phyloP scores from a whole-genome alignment of 2,329 filamentous ascomycete genomes.

The Talaromyces sp. region DNA sequence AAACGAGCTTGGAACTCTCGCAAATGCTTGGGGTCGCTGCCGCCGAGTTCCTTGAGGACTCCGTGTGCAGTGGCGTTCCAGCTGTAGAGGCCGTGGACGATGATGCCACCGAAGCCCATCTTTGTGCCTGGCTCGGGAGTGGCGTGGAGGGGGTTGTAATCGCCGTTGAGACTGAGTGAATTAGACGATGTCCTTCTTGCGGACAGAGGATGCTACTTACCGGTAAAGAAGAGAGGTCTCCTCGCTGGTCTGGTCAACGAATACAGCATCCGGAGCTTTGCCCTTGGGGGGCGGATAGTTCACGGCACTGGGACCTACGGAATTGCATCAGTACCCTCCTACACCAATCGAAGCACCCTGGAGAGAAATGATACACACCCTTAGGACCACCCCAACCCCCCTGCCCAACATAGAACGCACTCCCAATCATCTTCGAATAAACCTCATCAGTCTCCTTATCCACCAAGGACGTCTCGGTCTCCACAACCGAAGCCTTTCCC shows the following conservation, averaged over 20 bases:
- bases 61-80: conserved; percentile 78
- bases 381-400: conserved; percentile 86
- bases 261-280: conserved; percentile 65
- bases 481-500: conserved; percentile 75
- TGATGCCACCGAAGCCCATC: conserved; percentile 87
- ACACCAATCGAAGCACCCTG: neutral
- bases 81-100: conserved; percentile 84
- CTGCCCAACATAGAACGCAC: conserved; percentile 75
- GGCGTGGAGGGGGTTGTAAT: conserved; percentile 91
- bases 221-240: conserved; percentile 74
- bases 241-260: conserved; percentile 65
- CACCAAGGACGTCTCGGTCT: conserved; percentile 73
- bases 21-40: conserved; percentile 73
- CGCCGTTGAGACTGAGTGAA: conserved; percentile 68
- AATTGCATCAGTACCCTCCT: neutral
- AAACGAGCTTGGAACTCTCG: conserved; percentile 88
- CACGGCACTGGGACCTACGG: conserved; percentile 60
- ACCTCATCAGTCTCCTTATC: conserved; percentile 66
- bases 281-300: conserved; percentile 74
- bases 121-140: conserved; percentile 77
- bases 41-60: conserved; percentile 69
- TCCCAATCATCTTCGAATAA: conserved; percentile 66
- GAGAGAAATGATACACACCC: conserved; percentile 48
- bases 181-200: neutral
- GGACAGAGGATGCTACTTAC: conserved; percentile 30